Percentiles rank a stretch among this genome's conserved stretches.
Evolutionary conservation across 148 eudicot genomes (phyloP).

Genomic region (Camellia sinensis): DNA sequence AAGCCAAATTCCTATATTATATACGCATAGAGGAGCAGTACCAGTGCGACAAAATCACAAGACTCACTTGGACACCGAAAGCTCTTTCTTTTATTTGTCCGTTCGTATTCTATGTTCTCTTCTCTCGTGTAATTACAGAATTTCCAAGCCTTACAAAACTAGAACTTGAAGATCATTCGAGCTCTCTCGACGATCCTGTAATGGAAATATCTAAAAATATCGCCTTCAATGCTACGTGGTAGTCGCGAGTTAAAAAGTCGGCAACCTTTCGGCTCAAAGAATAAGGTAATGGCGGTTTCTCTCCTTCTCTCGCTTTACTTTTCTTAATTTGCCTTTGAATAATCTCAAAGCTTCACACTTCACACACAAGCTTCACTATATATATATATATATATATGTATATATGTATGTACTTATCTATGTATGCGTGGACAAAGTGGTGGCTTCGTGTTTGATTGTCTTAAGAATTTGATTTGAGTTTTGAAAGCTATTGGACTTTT

Average conservation of each 20-base stretch:
- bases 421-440: background rate
- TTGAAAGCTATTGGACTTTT: background rate
- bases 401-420: background rate
- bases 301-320: background rate
- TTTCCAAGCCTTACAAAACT: background rate
- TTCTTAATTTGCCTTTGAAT: constrained; percentile 3
- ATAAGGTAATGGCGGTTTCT: constrained; percentile 2
- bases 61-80: no score
- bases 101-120: background rate
- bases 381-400: background rate
- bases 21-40: no score
- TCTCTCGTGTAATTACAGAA: background rate
- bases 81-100: no score
- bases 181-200: constrained; percentile 11
- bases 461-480: background rate
- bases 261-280: constrained; percentile 20
- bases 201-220: constrained; percentile 32
- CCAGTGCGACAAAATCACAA: no score
- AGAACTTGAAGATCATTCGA: background rate
- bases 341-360: constrained; percentile 18
- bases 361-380: constrained; percentile 16
- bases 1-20: no score
- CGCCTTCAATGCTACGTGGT: constrained; percentile 29
- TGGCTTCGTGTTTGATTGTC: background rate
- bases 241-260: constrained; percentile 17